phyloP scores from a whole-genome alignment of 1,139 yeast species.

The Blastobotrys petasosporus region DNA sequence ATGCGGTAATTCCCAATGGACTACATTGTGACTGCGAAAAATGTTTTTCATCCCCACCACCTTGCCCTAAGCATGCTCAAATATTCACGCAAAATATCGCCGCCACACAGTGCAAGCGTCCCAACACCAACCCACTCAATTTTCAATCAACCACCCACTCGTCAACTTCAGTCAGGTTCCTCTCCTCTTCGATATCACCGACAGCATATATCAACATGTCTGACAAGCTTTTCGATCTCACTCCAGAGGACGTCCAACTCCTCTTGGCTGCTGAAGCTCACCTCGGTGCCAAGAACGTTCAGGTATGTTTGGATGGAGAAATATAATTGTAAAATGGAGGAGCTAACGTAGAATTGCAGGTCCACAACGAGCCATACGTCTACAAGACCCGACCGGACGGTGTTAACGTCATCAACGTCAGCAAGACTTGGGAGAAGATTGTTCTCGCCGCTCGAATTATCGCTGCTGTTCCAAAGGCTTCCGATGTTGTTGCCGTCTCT shows the following conservation, averaged over 20 bases:
- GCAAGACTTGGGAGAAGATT: conserved; percentile 99
- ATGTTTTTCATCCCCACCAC: not conserved
- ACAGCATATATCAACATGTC: conserved; percentile 45
- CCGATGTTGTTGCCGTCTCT: conserved; percentile 98
- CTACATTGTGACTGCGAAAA: conserved; percentile 1
- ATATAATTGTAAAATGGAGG: not conserved
- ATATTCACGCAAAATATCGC: not conserved
- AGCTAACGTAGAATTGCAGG: conserved; percentile 27
- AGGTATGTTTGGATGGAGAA: conserved; percentile 32
- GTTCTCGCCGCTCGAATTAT: conserved; percentile 99
- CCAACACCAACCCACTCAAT: conserved; percentile 4
- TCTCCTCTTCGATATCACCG: not conserved
- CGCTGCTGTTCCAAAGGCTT: conserved; percentile 98
- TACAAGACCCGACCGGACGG: conserved; percentile 99
- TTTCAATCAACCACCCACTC: not conserved
- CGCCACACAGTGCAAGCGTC: too few species aligned
- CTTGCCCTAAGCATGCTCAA: not conserved
- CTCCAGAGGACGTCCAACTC: conserved; percentile 99
- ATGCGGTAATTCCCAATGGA: not conserved
- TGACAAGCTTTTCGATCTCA: conserved; percentile 69
- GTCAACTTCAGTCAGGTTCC: not conserved
- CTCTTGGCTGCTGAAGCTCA: conserved; percentile 99
- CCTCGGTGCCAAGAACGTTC: conserved; percentile 99
- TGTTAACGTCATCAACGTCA: conserved; percentile 96
- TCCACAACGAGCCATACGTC: conserved; percentile 99